Evolutionary conservation across 495 filamentous ascomycete species (phyloP).

Genomic region (Aspergillus egyptiacus): DNA sequence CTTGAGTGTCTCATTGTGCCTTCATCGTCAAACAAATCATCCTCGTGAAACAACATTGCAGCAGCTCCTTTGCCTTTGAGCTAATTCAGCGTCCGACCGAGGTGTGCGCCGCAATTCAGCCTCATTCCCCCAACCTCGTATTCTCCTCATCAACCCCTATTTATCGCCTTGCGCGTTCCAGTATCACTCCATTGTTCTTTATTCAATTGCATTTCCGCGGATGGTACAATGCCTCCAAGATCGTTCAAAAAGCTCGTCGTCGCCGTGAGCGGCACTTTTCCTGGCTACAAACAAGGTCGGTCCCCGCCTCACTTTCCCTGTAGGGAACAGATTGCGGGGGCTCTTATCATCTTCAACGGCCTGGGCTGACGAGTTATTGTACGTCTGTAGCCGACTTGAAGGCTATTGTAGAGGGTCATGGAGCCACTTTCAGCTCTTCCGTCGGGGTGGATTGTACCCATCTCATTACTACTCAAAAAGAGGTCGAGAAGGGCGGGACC

Average conservation of each 20-base stretch:
- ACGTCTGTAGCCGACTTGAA: slow-evolving; percentile 30
- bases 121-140: background rate
- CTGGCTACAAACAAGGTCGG: slow-evolving; percentile 48
- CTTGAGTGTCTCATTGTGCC: no score
- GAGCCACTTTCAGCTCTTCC: slow-evolving; percentile 41
- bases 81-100: background rate
- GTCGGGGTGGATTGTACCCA: slow-evolving; percentile 53
- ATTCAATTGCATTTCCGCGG: background rate
- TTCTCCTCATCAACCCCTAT: background rate
- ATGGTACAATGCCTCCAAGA: slow-evolving; percentile 23
- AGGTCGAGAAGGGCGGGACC: slow-evolving; percentile 42
- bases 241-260: slow-evolving; percentile 45
- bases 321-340: background rate
- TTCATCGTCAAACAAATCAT: no score
- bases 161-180: background rate
- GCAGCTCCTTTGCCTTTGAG: background rate
- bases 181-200: background rate
- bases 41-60: no score
- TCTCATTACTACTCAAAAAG: slow-evolving; percentile 49
- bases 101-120: background rate
- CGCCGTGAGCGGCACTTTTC: slow-evolving; percentile 57
- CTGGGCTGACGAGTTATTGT: background rate
- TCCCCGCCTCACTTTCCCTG: background rate
- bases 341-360: background rate
- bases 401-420: slow-evolving; percentile 37